phyloP scores from a whole-genome alignment of 305 asterid species.

The Vinca major region DNA sequence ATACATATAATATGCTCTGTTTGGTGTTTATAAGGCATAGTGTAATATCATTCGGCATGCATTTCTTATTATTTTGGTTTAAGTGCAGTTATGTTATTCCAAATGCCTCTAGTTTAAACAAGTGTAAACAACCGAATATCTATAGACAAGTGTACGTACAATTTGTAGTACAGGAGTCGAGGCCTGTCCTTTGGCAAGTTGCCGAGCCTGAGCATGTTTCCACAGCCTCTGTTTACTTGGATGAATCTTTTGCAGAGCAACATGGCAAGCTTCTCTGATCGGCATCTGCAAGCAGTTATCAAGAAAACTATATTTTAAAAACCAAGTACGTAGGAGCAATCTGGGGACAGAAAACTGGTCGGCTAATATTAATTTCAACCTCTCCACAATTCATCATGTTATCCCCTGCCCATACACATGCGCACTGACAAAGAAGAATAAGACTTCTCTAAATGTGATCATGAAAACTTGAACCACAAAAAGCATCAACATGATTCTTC shows the following conservation, averaged over 20 bases:
- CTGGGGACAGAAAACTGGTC: neutral
- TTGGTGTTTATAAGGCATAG: too few relatives aligned
- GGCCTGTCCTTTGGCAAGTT: slow-evolving; percentile 64
- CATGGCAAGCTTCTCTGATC: slow-evolving; percentile 97
- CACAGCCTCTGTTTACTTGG: slow-evolving; percentile 89
- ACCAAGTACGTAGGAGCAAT: neutral
- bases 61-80: too few relatives aligned
- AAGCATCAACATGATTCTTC: neutral
- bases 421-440: neutral
- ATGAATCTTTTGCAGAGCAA: slow-evolving; percentile 79
- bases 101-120: neutral
- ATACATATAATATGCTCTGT: too few relatives aligned
- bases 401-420: neutral
- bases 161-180: slow-evolving; percentile 86
- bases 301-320: neutral
- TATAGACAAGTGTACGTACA: slow-evolving; percentile 31
- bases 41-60: too few relatives aligned
- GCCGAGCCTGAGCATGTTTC: slow-evolving; percentile 99
- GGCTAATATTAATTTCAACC: neutral
- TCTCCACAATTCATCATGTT: neutral
- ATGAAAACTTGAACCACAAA: slow-evolving; percentile 1
- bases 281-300: slow-evolving; percentile 54
- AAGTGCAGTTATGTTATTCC: too few relatives aligned
- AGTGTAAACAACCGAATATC: neutral
- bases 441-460: neutral